Conservation (phyloP, 495 filamentous ascomycete genomes). For the Cudoniella acicularis region DNA sequence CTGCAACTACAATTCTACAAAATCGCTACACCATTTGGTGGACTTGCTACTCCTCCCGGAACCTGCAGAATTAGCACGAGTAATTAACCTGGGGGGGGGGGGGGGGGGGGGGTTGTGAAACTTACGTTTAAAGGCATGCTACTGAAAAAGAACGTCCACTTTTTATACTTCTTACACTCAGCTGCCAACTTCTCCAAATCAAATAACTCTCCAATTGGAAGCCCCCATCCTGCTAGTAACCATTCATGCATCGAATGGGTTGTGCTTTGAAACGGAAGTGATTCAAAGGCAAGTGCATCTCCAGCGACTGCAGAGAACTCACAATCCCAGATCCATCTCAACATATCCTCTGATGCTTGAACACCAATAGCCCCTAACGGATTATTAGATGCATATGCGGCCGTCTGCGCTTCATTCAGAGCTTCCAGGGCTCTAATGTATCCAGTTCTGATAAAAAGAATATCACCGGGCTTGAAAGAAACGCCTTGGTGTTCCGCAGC, state of each 20-base stretch:
- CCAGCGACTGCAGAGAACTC: slow-evolving; percentile 49
- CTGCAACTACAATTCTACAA: slow-evolving; percentile 31
- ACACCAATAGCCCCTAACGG: slow-evolving; percentile 41
- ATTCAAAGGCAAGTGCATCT: slow-evolving; percentile 47
- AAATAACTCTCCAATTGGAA: slow-evolving; percentile 58
- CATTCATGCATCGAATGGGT: slow-evolving; percentile 45
- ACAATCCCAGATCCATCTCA: slow-evolving; percentile 37
- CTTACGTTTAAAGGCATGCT: slow-evolving; percentile 53
- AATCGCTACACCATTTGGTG: slow-evolving; percentile 47
- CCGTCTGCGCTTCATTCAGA: slow-evolving; percentile 29
- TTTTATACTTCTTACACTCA: slow-evolving; percentile 38
- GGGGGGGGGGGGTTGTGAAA: background rate
- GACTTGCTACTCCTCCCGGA: slow-evolving; percentile 52
- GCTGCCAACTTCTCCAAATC: slow-evolving; percentile 46
- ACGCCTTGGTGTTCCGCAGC: slow-evolving; percentile 34
- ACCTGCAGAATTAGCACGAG: slow-evolving; percentile 23
- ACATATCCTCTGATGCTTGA: slow-evolving; percentile 36
- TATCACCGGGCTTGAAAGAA: slow-evolving; percentile 44
- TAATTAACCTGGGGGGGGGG: too few species aligned
- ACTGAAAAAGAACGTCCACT: slow-evolving; percentile 51
- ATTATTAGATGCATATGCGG: slow-evolving; percentile 27
- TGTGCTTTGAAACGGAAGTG: slow-evolving; percentile 29
- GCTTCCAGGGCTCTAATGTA: slow-evolving; percentile 40
- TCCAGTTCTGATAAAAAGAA: slow-evolving; percentile 52
- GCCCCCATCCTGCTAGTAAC: slow-evolving; percentile 51